Percentiles rank a stretch among this genome's conserved stretches.
phyloP scores from a whole-genome alignment of 75 land plant genomes.

The Chamaecyparis obtusa region DNA sequence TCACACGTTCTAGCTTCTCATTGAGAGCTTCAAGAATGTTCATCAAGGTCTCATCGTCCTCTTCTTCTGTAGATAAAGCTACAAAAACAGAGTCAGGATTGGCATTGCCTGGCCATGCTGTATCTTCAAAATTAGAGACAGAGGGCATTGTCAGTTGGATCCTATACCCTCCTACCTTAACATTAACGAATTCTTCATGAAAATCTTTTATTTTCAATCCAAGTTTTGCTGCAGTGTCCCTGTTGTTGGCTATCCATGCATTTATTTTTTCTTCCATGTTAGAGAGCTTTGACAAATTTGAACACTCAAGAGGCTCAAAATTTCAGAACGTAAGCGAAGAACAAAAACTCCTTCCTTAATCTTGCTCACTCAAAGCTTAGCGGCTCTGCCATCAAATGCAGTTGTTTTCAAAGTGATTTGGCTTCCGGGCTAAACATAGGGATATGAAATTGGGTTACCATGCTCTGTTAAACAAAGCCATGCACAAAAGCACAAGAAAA shows the following conservation, averaged over 20 bases:
- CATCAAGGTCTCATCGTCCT: slow-evolving; percentile 9
- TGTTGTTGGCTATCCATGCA: not conserved
- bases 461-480: no score
- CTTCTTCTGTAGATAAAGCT: not conserved
- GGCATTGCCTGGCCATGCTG: not conserved
- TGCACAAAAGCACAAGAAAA: no score
- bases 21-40: slow-evolving; percentile 15
- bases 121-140: not conserved
- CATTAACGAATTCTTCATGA: not conserved
- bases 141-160: not conserved
- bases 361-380: no score
- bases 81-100: slow-evolving; percentile 9
- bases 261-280: not conserved
- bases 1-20: slow-evolving; percentile 27
- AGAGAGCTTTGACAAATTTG: no score
- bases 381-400: no score
- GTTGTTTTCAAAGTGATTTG: no score
- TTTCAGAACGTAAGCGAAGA: no score
- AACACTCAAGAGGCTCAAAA: no score
- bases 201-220: not conserved
- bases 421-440: no score
- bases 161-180: not conserved
- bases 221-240: not conserved
- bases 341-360: no score
- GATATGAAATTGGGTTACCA: no score